These are phyloP conservation scores for Pezicula carpinea DNA, from an alignment of 2,329 filamentous ascomycete genomes.

Conservation along the genomic window DNA sequence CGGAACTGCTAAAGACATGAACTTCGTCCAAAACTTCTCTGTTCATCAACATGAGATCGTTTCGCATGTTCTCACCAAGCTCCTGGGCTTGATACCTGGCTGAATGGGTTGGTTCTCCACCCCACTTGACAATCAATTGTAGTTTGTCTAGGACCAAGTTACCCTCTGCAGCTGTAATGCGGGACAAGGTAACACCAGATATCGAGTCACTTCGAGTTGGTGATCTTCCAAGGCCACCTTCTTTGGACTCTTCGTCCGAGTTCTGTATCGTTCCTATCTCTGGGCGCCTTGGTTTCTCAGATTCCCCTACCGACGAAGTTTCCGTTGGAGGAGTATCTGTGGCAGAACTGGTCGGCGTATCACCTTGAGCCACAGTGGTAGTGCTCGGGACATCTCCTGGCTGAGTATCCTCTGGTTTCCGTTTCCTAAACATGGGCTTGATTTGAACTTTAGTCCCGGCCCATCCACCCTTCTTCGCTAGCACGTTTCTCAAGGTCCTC, in stretches of 20 bases:
- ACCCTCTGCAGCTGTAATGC: conserved; percentile 90
- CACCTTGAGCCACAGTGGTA: background rate
- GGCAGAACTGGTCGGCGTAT: conserved; percentile 9
- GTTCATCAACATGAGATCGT: conserved; percentile 90
- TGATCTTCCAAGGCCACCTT: conserved; percentile 43
- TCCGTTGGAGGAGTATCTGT: conserved; percentile 8
- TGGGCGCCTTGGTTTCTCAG: conserved; percentile 6
- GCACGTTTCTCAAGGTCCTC: conserved; percentile 75
- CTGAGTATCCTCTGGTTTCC: conserved; percentile 58
- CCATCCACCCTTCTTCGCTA: conserved; percentile 90
- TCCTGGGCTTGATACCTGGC: conserved; percentile 95
- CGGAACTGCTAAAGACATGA: conserved; percentile 91
- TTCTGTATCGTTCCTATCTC: conserved; percentile 23
- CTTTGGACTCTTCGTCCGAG: conserved; percentile 50
- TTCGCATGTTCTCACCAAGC: conserved; percentile 90
- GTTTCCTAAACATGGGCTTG: conserved; percentile 97
- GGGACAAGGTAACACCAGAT: conserved; percentile 85
- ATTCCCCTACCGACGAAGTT: conserved; percentile 7
- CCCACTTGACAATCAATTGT: conserved; percentile 98
- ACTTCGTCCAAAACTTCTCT: conserved; percentile 89
- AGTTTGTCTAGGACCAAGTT: conserved; percentile 92
- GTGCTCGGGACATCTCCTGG: conserved; percentile 7
- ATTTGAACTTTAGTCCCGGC: conserved; percentile 98
- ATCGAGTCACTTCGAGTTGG: conserved; percentile 75
- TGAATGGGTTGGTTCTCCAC: conserved; percentile 94